Percentiles rank a stretch among this genome's conserved stretches.
Evolutionary conservation across 2,329 filamentous ascomycete species (phyloP).

Genomic region (Aureobasidium namibiae): DNA sequence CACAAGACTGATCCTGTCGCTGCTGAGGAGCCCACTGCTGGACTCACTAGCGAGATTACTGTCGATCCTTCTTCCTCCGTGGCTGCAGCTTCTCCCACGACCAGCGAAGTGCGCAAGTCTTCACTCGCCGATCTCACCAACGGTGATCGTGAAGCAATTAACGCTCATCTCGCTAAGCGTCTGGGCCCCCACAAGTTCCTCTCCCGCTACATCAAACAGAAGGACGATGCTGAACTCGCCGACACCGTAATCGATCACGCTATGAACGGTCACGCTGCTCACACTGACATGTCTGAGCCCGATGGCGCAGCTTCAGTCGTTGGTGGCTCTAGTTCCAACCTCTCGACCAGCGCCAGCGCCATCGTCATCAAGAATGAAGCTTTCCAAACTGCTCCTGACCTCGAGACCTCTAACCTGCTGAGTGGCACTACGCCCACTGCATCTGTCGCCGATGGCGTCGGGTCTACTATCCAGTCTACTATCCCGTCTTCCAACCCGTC

Average conservation of each 20-base stretch:
- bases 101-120: neutral
- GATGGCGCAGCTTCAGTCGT: neutral
- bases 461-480: neutral
- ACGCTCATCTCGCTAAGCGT: neutral
- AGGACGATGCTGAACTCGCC: neutral
- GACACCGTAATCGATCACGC: neutral
- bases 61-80: neutral
- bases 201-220: neutral
- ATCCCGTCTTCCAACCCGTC: no score
- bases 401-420: neutral
- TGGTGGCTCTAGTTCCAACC: neutral
- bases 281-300: neutral
- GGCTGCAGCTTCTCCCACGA: neutral
- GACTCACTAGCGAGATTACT: neutral
- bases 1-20: neutral
- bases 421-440: neutral
- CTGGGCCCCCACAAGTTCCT: neutral
- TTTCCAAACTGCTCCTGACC: neutral
- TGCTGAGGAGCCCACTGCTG: neutral
- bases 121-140: slow-evolving; percentile 1
- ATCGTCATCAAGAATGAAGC: neutral
- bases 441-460: neutral
- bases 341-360: neutral
- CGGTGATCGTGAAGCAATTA: neutral
- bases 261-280: neutral